Base-by-base conservation (phyloP, 371 early-diverging fungal genomes). In the Globomyces sp. region DNA sequence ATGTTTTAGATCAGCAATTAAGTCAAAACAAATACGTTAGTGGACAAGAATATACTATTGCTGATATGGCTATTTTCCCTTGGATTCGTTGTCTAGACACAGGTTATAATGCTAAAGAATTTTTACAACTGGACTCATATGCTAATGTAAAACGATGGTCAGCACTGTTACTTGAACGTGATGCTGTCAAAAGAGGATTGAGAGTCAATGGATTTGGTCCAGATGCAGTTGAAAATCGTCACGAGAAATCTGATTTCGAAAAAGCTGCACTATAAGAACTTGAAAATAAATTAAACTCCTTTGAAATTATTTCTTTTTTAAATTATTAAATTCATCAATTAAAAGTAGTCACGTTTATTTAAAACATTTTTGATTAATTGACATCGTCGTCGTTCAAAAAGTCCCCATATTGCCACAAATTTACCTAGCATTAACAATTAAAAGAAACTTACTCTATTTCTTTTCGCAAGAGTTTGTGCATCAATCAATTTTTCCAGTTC, bases 351-450 rank as follows among this genome's bases (percentile, higher is more conserved):
- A 24, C 24, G 24, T 24, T 24, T 24, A 24, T 24, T 24, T 24
- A 24, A 24, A 24, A 46, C 47, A 11, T 8, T 46, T n/a, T 5
- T n/a, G 41, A n/a, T n/a, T 55, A 58, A 13, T n/a, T 39, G 41
- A 42, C 60, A 42, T 68, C 66, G 53, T 92, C 92, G 57, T 89
- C 90, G 42, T 77, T 85, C n/a, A 89, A 87, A 58, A 88, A 83
- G 65, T 95, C 96, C 47, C 96, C 96, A 74, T 92, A 94, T 72
- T 90, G 89, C 83, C 92, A 95, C 84, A 93, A 83, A 52, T 90
- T 90, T 49, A 82, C 65, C 81, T 87, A 73, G 47, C 41, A 34
- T 44, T 50, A 13, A 39, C 36, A 60, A 36, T 11, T 45, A 34
- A 43, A 47, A 66, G 41, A 2, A 24, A 80, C 84, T 75, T 79